Evolutionary conservation across 148 eudicot genomes (phyloP), one percentile per base, ranked within the genome.

Genomic region (Rhododendron mucronatum): DNA sequence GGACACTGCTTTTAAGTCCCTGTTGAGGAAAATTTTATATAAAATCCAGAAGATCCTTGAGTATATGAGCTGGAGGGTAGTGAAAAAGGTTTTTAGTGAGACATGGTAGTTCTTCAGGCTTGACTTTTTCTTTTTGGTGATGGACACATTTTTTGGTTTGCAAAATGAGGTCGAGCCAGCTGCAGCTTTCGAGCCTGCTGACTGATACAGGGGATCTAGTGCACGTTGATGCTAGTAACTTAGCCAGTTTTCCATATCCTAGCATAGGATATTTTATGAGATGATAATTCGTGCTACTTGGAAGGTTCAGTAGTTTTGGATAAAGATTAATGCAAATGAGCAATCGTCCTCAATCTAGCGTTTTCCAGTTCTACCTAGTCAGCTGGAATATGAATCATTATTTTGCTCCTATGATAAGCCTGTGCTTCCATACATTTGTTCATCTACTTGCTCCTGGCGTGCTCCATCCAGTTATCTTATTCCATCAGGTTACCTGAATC

Each of bases 381-480:
- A 21, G 74, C 7, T 23, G 37, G 15, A 33, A 7, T 33, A 76
- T 21, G 9, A 82, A 4, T 44, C 11, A 63, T 50, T 82, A n/a
- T 75, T 63, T 82, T 33, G 16, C 80, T 41, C 51, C 53, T 41
- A 23, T 26, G 39, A 44, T 44, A 82, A 41, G 23, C 84, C 23
- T 82, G 76, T 44, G 74, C 76, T 82, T 82, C 53, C 51, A 39
- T 39, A 5, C 84, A 82, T 82, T 82, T 41, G 13, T 63, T 9
- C 28, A 61, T 61, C 75, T 41, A 74, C 51, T 82, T 51, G 37
- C 37, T 79, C 35, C 37, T 3, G 37, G 57, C 23, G 2, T 26
- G 35, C 59, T 23, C 5, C 1, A 1, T 79, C 37, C 82, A n/a
- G 59, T 79, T 79, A 5, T 44, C 8, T 14, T 51, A 21, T 59